phyloP scores from a whole-genome alignment of 2,329 filamentous ascomycete genomes.

The Mycocentrospora acerina region DNA sequence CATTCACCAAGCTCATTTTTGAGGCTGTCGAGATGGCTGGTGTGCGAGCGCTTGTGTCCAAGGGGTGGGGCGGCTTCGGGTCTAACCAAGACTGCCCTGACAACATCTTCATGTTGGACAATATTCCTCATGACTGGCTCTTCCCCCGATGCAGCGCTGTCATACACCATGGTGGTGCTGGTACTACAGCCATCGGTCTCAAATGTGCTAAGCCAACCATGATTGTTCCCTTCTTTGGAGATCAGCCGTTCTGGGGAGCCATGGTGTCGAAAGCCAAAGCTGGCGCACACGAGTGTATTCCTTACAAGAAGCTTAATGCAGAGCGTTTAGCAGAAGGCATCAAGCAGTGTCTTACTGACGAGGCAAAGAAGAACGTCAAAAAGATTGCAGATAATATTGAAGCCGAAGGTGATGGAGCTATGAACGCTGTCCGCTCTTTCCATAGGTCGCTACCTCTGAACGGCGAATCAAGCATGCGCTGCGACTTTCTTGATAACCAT shows the following conservation, averaged over 20 bases:
- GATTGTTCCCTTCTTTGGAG: slow-evolving; percentile 78
- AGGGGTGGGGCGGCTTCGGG: slow-evolving; percentile 74
- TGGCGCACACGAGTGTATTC: slow-evolving; percentile 63
- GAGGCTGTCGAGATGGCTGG: slow-evolving; percentile 66
- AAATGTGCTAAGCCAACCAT: slow-evolving; percentile 72
- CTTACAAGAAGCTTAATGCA: slow-evolving; percentile 65
- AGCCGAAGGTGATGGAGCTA: slow-evolving; percentile 64
- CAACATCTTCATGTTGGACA: slow-evolving; percentile 70
- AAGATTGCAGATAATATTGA: slow-evolving; percentile 64
- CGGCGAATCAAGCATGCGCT: slow-evolving; percentile 56
- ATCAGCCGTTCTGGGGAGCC: slow-evolving; percentile 76
- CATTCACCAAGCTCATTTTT: slow-evolving; percentile 71
- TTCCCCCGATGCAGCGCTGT: slow-evolving; percentile 67
- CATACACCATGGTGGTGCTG: slow-evolving; percentile 76
- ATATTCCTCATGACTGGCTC: slow-evolving; percentile 76
- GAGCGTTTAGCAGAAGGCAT: slow-evolving; percentile 72
- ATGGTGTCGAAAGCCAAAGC: slow-evolving; percentile 67
- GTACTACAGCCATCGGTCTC: slow-evolving; percentile 72
- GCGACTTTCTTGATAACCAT: slow-evolving; percentile 63
- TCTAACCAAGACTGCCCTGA: slow-evolving; percentile 53
- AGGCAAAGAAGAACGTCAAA: slow-evolving; percentile 59
- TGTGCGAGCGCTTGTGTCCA: slow-evolving; percentile 70
- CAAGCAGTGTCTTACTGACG: slow-evolving; percentile 63
- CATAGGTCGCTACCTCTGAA: slow-evolving; percentile 60
- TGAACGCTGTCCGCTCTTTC: slow-evolving; percentile 68